Base-by-base conservation (phyloP, 2,329 filamentous ascomycete species). In the Ophiostoma australiae region DNA sequence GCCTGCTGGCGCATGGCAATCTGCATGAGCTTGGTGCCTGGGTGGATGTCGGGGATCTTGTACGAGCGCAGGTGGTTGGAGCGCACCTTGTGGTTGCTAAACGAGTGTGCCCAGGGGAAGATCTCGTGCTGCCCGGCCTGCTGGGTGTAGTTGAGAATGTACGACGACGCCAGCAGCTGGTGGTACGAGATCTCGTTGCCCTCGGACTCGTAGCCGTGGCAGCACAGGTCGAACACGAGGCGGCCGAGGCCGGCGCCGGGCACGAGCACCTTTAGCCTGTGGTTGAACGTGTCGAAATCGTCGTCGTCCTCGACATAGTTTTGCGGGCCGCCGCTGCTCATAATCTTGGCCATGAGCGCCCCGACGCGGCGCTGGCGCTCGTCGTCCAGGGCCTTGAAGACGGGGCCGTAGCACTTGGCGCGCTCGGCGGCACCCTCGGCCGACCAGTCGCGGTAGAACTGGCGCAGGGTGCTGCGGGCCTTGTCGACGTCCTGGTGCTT, bases 121-220 rank as follows among this genome's bases (percentile, higher is more conserved):
- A 99, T 84, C 10, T 84, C 87, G 79, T 93, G 92, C 73, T 91
- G 84, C 20, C 84, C 84, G 0, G 85, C 86, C 1, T 79, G 77
- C 0, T 82, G 76, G 4, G 89, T 91, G 75, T 84, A 85, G 78
- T 94, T 94, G 67, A 94, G 86, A 20, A 94, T 86, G 77, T 91
- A 90, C 0, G 86, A 87, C 6, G 92, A 96, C 1, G 93, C 93
- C 72, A 98, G 84, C n/a, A 99, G 86, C 78, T 97, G 93, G 79
- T 99, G 95, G 77, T 97, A 98, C 2, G 94, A 97, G 73, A 98
- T 97, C 80, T 99, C 92, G 77, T 97, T 98, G 37, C 94, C 94
- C 79, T 97, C 93, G 0, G 89, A 87, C 13, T 86, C 82, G 79
- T 89, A 96, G 13, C 95, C 94, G 0, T 82, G 83, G 37, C 82